These are phyloP conservation scores for Mucuna pruriens DNA, from an alignment of 306 rosid genomes.

Conservation along the genomic window DNA sequence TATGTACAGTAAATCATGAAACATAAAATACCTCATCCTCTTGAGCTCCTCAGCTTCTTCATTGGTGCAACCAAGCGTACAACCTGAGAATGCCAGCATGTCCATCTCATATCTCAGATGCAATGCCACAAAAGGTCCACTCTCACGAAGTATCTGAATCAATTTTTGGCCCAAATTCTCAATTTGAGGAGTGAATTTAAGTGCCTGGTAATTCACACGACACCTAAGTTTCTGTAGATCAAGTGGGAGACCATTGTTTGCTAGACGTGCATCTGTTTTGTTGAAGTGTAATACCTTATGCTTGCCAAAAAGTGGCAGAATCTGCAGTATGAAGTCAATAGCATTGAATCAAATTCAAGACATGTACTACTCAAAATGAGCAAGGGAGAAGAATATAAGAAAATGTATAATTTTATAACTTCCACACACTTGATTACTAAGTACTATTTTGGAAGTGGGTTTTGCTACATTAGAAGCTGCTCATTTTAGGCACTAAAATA, in stretches of 20 bases:
- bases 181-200: slow-evolving; percentile 86
- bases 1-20: neutral
- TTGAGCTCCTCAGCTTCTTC: slow-evolving; percentile 95
- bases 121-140: slow-evolving; percentile 87
- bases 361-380: slow-evolving; percentile 2
- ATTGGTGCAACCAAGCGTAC: slow-evolving; percentile 84
- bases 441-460: slow-evolving; percentile 1
- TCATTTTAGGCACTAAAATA: slow-evolving; percentile 15
- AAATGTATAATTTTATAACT: slow-evolving; percentile 5
- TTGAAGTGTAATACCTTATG: slow-evolving; percentile 87
- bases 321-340: slow-evolving; percentile 60
- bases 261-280: slow-evolving; percentile 93
- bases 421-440: slow-evolving; percentile 15
- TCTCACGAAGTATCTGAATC: slow-evolving; percentile 69
- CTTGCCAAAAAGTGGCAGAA: slow-evolving; percentile 79
- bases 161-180: slow-evolving; percentile 84
- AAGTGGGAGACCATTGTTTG: slow-evolving; percentile 80
- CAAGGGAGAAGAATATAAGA: slow-evolving; percentile 21
- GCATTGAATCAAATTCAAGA: slow-evolving; percentile 37
- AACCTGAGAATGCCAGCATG: slow-evolving; percentile 98
- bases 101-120: slow-evolving; percentile 98
- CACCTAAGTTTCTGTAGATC: slow-evolving; percentile 90
- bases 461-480: neutral
- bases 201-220: slow-evolving; percentile 90
- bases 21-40: slow-evolving; percentile 71